These are phyloP conservation scores for Stygiomarasmius scandens DNA, from an alignment of 1,284 basidiomycete species.

Conservation along the genomic window DNA sequence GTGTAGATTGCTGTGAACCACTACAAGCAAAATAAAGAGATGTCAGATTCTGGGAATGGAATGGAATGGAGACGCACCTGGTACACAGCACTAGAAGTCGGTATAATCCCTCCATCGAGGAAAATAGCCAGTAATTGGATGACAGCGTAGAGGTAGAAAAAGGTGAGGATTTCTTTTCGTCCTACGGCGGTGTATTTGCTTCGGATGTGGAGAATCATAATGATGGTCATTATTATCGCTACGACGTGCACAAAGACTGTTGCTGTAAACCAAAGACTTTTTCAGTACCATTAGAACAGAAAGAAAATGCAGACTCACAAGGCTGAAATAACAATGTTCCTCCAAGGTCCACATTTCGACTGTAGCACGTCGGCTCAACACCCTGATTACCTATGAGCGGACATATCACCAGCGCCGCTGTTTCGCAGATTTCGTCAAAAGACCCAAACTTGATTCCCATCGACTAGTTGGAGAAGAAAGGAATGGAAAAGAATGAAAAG, in stretches of 20 bases:
- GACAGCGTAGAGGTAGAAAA: conserved; percentile 96
- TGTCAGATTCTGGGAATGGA: conserved; percentile 4
- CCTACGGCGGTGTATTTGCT: conserved; percentile 99
- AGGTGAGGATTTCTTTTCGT: conserved; percentile 95
- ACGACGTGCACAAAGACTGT: conserved; percentile 98
- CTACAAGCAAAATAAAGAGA: conserved; percentile 43
- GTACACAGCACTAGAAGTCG: conserved; percentile 85
- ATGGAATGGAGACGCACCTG: conserved; percentile 57
- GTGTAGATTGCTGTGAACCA: conserved; percentile 97
- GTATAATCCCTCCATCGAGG: conserved; percentile 95
- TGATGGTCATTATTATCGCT: conserved; percentile 94
- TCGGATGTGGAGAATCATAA: conserved; percentile 98
- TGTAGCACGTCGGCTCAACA: conserved; percentile 93
- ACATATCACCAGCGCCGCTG: conserved; percentile 91
- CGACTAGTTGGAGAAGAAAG: neutral
- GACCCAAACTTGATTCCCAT: conserved; percentile 78
- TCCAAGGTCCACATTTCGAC: conserved; percentile 94
- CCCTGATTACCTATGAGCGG: conserved; percentile 89
- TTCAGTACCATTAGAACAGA: neutral
- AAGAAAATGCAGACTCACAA: conserved; percentile 59
- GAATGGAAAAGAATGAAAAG: neutral
- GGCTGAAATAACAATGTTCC: conserved; percentile 96
- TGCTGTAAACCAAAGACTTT: conserved; percentile 52
- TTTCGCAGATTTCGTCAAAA: conserved; percentile 89
- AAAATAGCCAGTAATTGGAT: conserved; percentile 95